Conservation (phyloP, 225 moss, liverwort and hornwort species). For the Antitrichia curtipendula region DNA sequence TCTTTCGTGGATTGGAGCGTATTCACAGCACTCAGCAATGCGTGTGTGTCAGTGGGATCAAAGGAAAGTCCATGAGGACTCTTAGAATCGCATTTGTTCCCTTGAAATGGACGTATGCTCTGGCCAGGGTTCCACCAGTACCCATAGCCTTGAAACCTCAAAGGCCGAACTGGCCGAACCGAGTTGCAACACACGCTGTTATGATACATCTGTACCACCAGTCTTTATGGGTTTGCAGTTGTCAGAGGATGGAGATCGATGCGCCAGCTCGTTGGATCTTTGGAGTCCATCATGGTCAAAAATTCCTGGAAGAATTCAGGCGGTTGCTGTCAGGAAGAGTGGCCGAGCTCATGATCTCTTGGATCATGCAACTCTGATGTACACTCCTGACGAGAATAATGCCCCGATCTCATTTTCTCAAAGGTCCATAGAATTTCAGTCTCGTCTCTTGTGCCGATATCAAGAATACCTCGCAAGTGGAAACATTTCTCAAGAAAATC, state of each 20-base stretch:
- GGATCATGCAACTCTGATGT: background rate
- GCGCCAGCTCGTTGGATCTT: background rate
- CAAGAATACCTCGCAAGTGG: background rate
- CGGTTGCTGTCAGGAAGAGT: background rate
- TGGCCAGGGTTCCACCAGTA: background rate
- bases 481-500: background rate
- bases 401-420: background rate
- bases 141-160: background rate
- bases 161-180: background rate
- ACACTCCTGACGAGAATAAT: background rate
- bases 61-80: conserved; percentile 11
- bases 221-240: background rate
- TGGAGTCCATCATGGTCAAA: background rate
- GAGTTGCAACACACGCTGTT: conserved; percentile 9
- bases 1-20: conserved; percentile 15
- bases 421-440: background rate
- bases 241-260: background rate
- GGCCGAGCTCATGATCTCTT: background rate
- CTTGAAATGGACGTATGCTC: background rate
- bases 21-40: conserved; percentile 17
- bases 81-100: background rate
- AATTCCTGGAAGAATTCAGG: background rate
- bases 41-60: conserved; percentile 20
- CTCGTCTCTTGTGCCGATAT: background rate
- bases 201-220: conserved; percentile 3